Evolutionary conservation across 2,329 filamentous ascomycete species (phyloP).

Genomic region (Akanthomyces dipterigenus): DNA sequence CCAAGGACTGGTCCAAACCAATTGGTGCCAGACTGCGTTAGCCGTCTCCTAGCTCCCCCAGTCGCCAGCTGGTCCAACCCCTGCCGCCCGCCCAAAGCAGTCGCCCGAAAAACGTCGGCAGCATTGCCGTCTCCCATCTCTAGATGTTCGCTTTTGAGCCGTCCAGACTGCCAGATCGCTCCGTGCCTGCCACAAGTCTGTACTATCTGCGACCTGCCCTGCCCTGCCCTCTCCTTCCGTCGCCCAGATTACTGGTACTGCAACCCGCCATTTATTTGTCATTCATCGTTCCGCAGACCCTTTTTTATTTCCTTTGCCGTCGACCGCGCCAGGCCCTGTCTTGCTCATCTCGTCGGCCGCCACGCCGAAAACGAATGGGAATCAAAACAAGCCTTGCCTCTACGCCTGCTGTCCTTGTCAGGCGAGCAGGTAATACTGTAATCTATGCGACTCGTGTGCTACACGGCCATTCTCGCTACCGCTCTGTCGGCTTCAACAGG

Average conservation of each 20-base stretch:
- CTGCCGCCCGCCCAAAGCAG: neutral
- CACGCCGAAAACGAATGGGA: conserved; percentile 10
- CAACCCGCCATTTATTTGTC: neutral
- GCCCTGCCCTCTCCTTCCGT: no score
- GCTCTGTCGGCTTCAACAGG: conserved; percentile 1
- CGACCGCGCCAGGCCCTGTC: neutral
- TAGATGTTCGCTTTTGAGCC: neutral
- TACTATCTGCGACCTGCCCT: no score
- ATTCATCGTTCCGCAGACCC: neutral
- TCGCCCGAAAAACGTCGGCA: neutral
- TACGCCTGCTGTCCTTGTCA: neutral
- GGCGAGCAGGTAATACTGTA: neutral
- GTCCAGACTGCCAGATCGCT: no score
- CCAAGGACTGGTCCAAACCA: no score
- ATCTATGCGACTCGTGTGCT: neutral
- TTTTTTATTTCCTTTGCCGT: neutral
- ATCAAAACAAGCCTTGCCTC: neutral
- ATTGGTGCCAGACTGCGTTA: no score
- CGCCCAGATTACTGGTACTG: neutral
- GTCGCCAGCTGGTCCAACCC: neutral
- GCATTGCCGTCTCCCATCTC: neutral
- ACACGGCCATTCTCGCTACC: neutral
- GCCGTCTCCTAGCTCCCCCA: no score
- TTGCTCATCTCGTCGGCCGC: conserved; percentile 9
- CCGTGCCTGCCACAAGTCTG: no score